Evolutionary conservation across 2,329 filamentous ascomycete genomes (phyloP).

Genomic region (Zalaria sp.): DNA sequence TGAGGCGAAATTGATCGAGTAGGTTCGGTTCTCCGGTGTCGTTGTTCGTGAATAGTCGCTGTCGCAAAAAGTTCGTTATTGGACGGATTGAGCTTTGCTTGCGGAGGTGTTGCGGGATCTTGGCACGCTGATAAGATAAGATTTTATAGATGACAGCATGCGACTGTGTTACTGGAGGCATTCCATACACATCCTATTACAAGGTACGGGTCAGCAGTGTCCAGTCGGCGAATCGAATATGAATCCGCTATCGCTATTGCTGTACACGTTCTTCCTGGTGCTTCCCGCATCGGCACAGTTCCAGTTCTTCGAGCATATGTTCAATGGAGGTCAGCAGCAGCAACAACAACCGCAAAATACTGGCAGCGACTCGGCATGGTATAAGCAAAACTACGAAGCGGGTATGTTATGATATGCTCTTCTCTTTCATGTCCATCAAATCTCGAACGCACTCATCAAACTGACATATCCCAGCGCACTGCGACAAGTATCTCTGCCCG

Average conservation of each 20-base stretch:
- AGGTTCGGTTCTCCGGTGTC: not conserved
- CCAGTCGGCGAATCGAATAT: slow-evolving; percentile 8
- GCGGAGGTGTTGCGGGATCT: not conserved
- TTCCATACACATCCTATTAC: not conserved
- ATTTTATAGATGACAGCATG: not conserved
- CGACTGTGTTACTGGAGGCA: not conserved
- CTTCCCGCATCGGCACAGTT: slow-evolving; percentile 62
- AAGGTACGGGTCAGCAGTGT: not conserved
- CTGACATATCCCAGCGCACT: slow-evolving; percentile 45
- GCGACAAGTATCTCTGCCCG: slow-evolving; percentile 87
- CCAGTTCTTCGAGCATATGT: slow-evolving; percentile 98
- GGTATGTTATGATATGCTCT: slow-evolving; percentile 31
- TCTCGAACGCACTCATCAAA: not conserved
- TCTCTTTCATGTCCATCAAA: not conserved
- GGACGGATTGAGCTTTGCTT: not conserved
- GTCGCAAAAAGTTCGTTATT: not conserved
- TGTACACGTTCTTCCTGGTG: slow-evolving; percentile 43
- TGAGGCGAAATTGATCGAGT: not conserved
- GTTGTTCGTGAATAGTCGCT: not conserved
- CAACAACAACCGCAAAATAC: slow-evolving; percentile 61
- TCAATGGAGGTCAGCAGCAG: slow-evolving; percentile 48
- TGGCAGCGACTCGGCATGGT: slow-evolving; percentile 69
- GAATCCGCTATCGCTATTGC: slow-evolving; percentile 18
- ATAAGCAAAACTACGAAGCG: slow-evolving; percentile 54
- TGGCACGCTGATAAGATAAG: not conserved